Evolutionary conservation across 1,284 basidiomycete genomes (phyloP).

Genomic region (Moesziomyces globuligerus): DNA sequence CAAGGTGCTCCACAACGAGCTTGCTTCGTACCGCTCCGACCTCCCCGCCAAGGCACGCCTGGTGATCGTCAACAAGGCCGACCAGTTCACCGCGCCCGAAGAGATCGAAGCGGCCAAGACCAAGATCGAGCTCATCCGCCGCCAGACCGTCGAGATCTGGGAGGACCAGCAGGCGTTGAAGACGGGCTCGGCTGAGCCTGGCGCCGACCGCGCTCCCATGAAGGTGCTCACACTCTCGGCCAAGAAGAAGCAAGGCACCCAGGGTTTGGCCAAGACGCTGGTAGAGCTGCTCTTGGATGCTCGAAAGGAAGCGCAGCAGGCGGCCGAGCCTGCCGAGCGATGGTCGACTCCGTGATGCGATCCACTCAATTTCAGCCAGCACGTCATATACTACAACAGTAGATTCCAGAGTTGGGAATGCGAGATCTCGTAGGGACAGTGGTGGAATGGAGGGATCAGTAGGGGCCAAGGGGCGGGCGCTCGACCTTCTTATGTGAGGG

Average conservation of each 20-base stretch:
- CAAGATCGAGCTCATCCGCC: constrained; percentile 25
- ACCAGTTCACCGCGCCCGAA: constrained; percentile 66
- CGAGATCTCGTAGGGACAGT: constrained; percentile 15
- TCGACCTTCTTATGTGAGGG: constrained; percentile 13
- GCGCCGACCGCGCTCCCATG: constrained; percentile 5
- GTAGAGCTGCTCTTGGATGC: constrained; percentile 22
- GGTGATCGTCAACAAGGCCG: constrained; percentile 94
- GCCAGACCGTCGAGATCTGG: constrained; percentile 13
- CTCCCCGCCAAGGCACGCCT: constrained; percentile 73
- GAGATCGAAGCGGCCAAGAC: constrained; percentile 27
- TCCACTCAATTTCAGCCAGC: neutral
- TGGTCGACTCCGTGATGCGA: neutral
- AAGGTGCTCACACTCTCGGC: constrained; percentile 35
- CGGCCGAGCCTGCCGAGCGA: constrained; percentile 1
- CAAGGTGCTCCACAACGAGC: constrained; percentile 77
- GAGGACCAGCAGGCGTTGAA: constrained; percentile 14
- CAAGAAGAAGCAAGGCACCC: constrained; percentile 45
- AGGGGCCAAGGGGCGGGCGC: neutral
- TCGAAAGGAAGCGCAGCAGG: constrained; percentile 5
- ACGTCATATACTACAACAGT: neutral
- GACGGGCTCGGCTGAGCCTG: neutral
- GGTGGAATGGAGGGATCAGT: neutral
- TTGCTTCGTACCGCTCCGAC: constrained; percentile 82
- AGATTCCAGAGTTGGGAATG: neutral
- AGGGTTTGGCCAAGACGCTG: constrained; percentile 30